Conservation (phyloP, 306 rosid species). For the Sechiopsis laciniata region DNA sequence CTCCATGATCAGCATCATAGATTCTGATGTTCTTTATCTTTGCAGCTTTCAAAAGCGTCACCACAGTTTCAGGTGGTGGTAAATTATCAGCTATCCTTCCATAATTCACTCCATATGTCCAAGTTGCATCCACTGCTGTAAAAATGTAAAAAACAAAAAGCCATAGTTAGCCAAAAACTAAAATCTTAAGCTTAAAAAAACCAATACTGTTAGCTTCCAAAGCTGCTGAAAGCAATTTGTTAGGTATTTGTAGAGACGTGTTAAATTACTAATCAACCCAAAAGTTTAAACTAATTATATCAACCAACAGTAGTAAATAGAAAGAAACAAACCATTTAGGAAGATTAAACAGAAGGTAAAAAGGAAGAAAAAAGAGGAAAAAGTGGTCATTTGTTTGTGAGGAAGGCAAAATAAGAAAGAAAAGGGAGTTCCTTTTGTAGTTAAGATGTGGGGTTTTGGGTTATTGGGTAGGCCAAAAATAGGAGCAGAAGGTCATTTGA, state of each 20-base stretch:
- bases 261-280: too few relatives aligned
- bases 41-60: conserved; percentile 76
- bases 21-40: conserved; percentile 69
- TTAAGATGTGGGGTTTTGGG: conserved; percentile 22
- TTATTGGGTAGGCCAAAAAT: conserved; percentile 3
- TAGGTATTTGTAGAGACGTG: too few relatives aligned
- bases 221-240: background rate
- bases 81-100: conserved; percentile 75
- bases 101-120: conserved; percentile 89
- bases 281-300: too few relatives aligned
- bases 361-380: conserved; percentile 36
- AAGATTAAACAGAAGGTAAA: conserved; percentile 40
- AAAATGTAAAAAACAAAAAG: background rate
- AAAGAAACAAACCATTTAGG: conserved; percentile 42
- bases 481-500: conserved; percentile 13
- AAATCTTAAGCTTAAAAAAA: background rate
- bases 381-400: conserved; percentile 35
- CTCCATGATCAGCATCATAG: conserved; percentile 58
- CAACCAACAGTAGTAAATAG: background rate
- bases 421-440: conserved; percentile 34
- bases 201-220: background rate
- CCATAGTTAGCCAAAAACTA: conserved; percentile 6
- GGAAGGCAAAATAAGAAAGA: conserved; percentile 28
- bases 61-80: conserved; percentile 72
- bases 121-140: conserved; percentile 34